Evolutionary conservation across 305 asterid species (phyloP).

Genomic region (Plantago coronopus): DNA sequence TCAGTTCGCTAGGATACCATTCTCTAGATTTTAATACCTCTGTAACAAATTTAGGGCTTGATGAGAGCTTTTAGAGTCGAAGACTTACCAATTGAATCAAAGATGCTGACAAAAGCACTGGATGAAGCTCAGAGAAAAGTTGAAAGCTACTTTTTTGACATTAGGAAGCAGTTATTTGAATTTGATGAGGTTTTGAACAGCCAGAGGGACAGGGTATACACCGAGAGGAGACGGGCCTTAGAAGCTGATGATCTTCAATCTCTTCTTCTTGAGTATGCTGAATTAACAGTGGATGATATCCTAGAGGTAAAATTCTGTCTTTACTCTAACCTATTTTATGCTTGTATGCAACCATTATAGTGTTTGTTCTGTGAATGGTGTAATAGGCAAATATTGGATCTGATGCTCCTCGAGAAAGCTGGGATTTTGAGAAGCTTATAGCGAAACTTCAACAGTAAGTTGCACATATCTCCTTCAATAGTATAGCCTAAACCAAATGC

Average conservation of each 20-base stretch:
- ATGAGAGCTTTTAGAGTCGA: slow-evolving; percentile 99
- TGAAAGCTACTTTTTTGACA: slow-evolving; percentile 95
- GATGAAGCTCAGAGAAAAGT: slow-evolving; percentile 99
- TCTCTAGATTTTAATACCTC: slow-evolving; percentile 23
- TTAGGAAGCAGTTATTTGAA: slow-evolving; percentile 89
- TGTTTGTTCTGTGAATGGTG: slow-evolving; percentile 17
- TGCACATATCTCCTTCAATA: slow-evolving; percentile 20
- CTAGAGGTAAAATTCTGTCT: slow-evolving; percentile 55
- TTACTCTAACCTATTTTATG: slow-evolving; percentile 21
- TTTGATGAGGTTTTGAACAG: slow-evolving; percentile 96
- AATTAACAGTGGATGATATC: slow-evolving; percentile 95
- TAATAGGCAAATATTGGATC: slow-evolving; percentile 80
- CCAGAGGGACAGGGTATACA: slow-evolving; percentile 94
- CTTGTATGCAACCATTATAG: slow-evolving; percentile 23
- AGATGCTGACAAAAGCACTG: slow-evolving; percentile 94
- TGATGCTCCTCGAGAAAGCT: slow-evolving; percentile 84
- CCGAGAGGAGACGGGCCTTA: slow-evolving; percentile 93
- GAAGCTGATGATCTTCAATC: slow-evolving; percentile 84
- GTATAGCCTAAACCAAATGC: slow-evolving; percentile 17
- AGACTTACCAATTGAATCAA: slow-evolving; percentile 96
- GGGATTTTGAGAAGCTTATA: slow-evolving; percentile 88
- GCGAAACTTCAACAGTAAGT: slow-evolving; percentile 89
- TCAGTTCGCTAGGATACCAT: slow-evolving; percentile 16
- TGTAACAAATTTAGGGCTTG: slow-evolving; percentile 60
- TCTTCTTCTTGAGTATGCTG: slow-evolving; percentile 93